Conservation (phyloP, 1,139 yeast genomes). For the Protomyces macrosporus region DNA sequence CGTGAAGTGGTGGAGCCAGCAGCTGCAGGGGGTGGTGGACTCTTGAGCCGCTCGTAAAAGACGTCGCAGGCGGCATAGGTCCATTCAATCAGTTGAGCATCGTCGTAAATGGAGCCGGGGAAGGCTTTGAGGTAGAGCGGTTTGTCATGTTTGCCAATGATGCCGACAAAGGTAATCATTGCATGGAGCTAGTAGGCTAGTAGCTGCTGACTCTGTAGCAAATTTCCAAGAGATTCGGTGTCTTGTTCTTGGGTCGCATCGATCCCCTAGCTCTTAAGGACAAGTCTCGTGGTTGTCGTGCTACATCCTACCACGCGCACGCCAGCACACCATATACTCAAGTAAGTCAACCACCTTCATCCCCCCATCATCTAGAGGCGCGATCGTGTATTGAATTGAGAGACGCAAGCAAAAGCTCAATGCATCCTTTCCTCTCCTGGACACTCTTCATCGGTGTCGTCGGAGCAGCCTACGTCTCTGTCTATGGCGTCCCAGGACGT, state of each 20-base stretch:
- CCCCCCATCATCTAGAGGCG: too few species aligned
- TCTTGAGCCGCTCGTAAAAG: slow-evolving; percentile 2
- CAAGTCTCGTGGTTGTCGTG: too few species aligned
- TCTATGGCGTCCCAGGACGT: slow-evolving; percentile 4
- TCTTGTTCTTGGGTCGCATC: too few species aligned
- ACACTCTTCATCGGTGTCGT: background rate
- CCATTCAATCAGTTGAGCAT: slow-evolving; percentile 20
- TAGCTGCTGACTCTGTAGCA: background rate
- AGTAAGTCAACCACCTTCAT: too few species aligned
- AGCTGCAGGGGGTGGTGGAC: background rate
- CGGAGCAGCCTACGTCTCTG: slow-evolving; percentile 4
- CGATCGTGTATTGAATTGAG: too few species aligned
- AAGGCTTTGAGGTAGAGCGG: slow-evolving; percentile 16
- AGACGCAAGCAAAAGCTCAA: background rate
- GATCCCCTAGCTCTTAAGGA: too few species aligned
- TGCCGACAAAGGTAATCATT: slow-evolving; percentile 20
- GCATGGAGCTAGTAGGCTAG: background rate
- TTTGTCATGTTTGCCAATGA: slow-evolving; percentile 21
- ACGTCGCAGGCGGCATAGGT: slow-evolving; percentile 20
- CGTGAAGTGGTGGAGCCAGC: background rate
- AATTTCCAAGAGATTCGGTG: too few species aligned
- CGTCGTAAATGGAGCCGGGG: background rate
- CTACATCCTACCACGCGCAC: too few species aligned
- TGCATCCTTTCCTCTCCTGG: slow-evolving; percentile 16
- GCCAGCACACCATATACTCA: too few species aligned